Evolutionary conservation across 441 rosid species (phyloP).

Genomic region (Erysimum pusillum): DNA sequence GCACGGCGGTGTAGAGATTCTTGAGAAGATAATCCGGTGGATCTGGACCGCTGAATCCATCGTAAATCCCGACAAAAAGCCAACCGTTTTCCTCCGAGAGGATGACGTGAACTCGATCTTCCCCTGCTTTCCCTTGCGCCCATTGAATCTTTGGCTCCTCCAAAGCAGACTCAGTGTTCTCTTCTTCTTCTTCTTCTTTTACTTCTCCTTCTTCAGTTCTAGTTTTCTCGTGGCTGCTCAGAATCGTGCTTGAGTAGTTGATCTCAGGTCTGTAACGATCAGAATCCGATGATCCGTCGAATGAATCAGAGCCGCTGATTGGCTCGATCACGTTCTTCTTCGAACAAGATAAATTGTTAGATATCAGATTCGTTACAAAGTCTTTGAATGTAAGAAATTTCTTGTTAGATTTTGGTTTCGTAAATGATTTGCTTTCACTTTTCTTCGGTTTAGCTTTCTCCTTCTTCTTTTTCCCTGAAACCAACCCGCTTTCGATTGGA

Average conservation of each 20-base stretch:
- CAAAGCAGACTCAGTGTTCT: constrained; percentile 47
- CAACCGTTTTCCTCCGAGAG: constrained; percentile 70
- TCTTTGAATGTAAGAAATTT: constrained; percentile 39
- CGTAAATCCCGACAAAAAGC: constrained; percentile 81
- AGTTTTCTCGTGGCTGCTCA: constrained; percentile 30
- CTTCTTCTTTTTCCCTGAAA: constrained; percentile 53
- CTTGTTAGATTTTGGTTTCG: constrained; percentile 37
- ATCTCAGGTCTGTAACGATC: constrained; percentile 16
- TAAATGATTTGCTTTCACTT: constrained; percentile 42
- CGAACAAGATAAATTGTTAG: constrained; percentile 37
- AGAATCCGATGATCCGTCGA: constrained; percentile 44
- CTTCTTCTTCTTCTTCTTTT: constrained; percentile 47
- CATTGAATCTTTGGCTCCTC: constrained; percentile 61
- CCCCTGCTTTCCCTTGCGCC: constrained; percentile 86
- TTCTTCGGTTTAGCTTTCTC: constrained; percentile 45
- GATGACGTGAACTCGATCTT: constrained; percentile 75
- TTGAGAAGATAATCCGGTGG: constrained; percentile 70
- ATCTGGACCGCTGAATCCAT: constrained; percentile 77
- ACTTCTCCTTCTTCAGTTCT: constrained; percentile 4
- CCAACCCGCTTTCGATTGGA: constrained; percentile 72
- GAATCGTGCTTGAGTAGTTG: constrained; percentile 9
- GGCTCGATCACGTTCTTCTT: constrained; percentile 39
- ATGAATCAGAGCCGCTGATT: constrained; percentile 32
- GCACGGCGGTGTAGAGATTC: constrained; percentile 61
- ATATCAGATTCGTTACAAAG: constrained; percentile 45